Percentiles rank a stretch among this genome's conserved stretches.
phyloP scores from a whole-genome alignment of 2,329 filamentous ascomycete species.

The Aspergillus glaucus region DNA sequence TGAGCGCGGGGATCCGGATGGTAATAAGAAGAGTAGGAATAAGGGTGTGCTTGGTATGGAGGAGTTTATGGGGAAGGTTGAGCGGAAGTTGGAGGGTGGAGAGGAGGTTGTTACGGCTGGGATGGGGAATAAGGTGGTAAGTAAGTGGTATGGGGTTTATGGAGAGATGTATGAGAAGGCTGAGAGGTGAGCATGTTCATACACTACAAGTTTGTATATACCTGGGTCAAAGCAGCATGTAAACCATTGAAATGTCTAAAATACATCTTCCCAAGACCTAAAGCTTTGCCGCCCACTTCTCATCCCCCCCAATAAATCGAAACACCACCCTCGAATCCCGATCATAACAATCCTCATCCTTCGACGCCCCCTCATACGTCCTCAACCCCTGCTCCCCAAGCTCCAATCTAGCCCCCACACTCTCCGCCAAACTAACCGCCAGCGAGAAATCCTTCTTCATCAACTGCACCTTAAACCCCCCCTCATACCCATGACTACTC shows the following conservation, averaged over 20 bases:
- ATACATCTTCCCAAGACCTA: too few relatives aligned
- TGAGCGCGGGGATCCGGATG: slow-evolving; percentile 50
- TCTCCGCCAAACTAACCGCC: slow-evolving; percentile 50
- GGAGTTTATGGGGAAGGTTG: slow-evolving; percentile 50
- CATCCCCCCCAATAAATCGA: slow-evolving; percentile 49
- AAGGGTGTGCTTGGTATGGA: slow-evolving; percentile 42
- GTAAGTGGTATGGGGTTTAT: slow-evolving; percentile 41
- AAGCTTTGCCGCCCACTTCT: slow-evolving; percentile 39
- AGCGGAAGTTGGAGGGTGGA: slow-evolving; percentile 41
- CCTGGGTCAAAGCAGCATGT: too few relatives aligned
- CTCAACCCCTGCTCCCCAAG: slow-evolving; percentile 46
- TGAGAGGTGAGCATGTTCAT: too few relatives aligned
- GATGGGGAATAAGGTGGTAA: slow-evolving; percentile 34
- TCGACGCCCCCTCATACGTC: slow-evolving; percentile 48
- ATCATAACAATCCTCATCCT: slow-evolving; percentile 47
- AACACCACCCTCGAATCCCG: slow-evolving; percentile 54
- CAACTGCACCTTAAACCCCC: slow-evolving; percentile 54
- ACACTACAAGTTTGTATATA: too few relatives aligned
- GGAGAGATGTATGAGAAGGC: slow-evolving; percentile 25
- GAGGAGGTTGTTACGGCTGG: slow-evolving; percentile 48
- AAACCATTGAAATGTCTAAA: too few relatives aligned
- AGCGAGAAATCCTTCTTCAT: slow-evolving; percentile 56
- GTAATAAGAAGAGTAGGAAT: slow-evolving; percentile 55
- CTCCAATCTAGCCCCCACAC: slow-evolving; percentile 46
- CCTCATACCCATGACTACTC: slow-evolving; percentile 44